phyloP scores from a whole-genome alignment of 148 eudicot species.

The Salicornia ramosissima region DNA sequence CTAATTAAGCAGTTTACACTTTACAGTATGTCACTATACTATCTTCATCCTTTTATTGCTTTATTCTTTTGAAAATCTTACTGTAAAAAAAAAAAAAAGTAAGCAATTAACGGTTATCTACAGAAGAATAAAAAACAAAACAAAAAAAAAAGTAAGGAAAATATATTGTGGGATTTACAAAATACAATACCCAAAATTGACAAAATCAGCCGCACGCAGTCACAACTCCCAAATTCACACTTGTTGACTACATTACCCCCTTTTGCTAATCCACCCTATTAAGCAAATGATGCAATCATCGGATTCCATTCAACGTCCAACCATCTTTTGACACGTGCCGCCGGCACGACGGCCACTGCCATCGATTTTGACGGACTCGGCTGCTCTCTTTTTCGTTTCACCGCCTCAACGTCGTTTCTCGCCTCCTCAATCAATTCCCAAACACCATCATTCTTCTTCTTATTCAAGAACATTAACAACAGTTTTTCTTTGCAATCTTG shows the following conservation, averaged over 20 bases:
- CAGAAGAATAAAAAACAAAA: no score
- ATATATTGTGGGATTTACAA: neutral
- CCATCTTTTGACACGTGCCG: slow-evolving; percentile 23
- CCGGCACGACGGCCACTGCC: neutral
- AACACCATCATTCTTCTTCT: slow-evolving; percentile 48
- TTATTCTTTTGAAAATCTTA: no score
- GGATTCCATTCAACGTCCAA: slow-evolving; percentile 37
- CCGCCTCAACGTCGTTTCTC: slow-evolving; percentile 17
- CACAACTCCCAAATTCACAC: neutral
- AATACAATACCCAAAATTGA: neutral
- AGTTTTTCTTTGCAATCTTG: slow-evolving; percentile 39
- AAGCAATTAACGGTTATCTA: no score
- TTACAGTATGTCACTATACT: no score
- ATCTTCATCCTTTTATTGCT: no score
- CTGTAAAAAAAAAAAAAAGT: no score
- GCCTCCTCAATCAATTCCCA: slow-evolving; percentile 45
- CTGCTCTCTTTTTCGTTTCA: slow-evolving; percentile 27
- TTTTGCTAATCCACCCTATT: neutral
- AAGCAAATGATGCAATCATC: neutral
- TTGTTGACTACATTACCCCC: no score
- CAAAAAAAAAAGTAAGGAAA: neutral
- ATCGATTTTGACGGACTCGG: neutral
- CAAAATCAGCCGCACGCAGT: neutral
- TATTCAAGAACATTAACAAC: slow-evolving; percentile 48
- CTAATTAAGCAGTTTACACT: no score